Evolutionary conservation across 306 rosid genomes (phyloP).

Genomic region (Mimosa bimucronata): DNA sequence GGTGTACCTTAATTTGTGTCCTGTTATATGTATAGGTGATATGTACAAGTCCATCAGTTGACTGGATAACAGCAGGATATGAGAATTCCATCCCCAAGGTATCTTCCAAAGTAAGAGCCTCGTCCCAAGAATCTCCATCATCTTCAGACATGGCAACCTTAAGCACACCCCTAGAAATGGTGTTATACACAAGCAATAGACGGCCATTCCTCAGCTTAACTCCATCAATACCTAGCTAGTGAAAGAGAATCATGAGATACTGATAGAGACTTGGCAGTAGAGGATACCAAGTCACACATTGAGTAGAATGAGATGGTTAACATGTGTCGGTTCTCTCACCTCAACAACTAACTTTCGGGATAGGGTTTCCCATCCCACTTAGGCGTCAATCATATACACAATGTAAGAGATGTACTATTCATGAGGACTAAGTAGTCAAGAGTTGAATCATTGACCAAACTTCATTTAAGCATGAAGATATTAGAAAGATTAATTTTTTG

Average conservation of each 20-base stretch:
- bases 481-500: neutral
- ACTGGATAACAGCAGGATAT: constrained; percentile 94
- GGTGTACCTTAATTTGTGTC: constrained; percentile 81
- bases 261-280: no score
- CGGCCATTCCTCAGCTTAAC: constrained; percentile 79
- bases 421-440: neutral
- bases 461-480: neutral
- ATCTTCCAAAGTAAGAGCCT: constrained; percentile 75
- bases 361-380: no score
- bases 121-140: constrained; percentile 89
- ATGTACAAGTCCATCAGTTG: constrained; percentile 76
- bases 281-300: no score
- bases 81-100: constrained; percentile 80
- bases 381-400: neutral
- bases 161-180: constrained; percentile 76
- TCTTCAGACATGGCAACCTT: constrained; percentile 74
- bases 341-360: no score
- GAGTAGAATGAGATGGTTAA: no score
- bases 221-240: constrained; percentile 88
- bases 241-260: neutral
- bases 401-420: constrained; percentile 7
- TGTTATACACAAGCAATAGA: constrained; percentile 70
- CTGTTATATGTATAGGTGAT: constrained; percentile 86
- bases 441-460: neutral
- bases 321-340: no score